phyloP scores from a whole-genome alignment of 1,284 basidiomycete genomes.

The Sanghuangporus sanghuang region DNA sequence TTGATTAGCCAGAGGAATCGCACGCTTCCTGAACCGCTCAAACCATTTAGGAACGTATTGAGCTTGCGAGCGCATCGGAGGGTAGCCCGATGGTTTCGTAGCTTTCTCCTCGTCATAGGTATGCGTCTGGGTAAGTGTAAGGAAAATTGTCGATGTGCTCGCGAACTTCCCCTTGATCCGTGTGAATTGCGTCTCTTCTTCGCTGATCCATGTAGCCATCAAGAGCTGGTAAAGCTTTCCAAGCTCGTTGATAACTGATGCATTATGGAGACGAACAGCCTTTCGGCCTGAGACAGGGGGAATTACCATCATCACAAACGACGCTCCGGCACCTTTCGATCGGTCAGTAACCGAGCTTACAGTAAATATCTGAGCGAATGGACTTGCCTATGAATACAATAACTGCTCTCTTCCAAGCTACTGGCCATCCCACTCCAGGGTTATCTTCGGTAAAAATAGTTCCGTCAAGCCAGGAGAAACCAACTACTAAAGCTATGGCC shows the following conservation, averaged over 20 bases:
- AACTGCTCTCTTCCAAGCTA: slow-evolving; percentile 48
- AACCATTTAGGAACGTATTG: slow-evolving; percentile 19
- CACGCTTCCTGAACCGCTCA: slow-evolving; percentile 16
- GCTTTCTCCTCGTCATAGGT: slow-evolving; percentile 7
- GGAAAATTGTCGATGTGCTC: neutral
- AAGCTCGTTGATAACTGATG: slow-evolving; percentile 34
- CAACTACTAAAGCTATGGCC: slow-evolving; percentile 42
- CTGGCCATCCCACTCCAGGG: slow-evolving; percentile 45
- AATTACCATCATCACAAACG: slow-evolving; percentile 44
- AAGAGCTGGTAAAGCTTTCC: slow-evolving; percentile 38
- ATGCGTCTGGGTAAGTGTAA: neutral
- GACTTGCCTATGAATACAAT: slow-evolving; percentile 40
- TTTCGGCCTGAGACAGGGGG: slow-evolving; percentile 45
- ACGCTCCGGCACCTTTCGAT: slow-evolving; percentile 35
- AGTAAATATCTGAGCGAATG: neutral
- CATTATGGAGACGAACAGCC: slow-evolving; percentile 42
- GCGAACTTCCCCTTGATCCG: neutral
- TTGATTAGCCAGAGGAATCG: slow-evolving; percentile 30
- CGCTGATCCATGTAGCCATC: slow-evolving; percentile 39
- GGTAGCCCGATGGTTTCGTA: neutral
- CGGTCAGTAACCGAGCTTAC: neutral
- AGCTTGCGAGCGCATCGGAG: slow-evolving; percentile 30
- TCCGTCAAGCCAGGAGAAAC: slow-evolving; percentile 60
- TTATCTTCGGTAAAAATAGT: slow-evolving; percentile 41
- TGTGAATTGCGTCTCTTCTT: slow-evolving; percentile 11